These are phyloP conservation scores for Colletotrichum zoysiae DNA, from an alignment of 2,329 filamentous ascomycete genomes.

Conservation along the genomic window DNA sequence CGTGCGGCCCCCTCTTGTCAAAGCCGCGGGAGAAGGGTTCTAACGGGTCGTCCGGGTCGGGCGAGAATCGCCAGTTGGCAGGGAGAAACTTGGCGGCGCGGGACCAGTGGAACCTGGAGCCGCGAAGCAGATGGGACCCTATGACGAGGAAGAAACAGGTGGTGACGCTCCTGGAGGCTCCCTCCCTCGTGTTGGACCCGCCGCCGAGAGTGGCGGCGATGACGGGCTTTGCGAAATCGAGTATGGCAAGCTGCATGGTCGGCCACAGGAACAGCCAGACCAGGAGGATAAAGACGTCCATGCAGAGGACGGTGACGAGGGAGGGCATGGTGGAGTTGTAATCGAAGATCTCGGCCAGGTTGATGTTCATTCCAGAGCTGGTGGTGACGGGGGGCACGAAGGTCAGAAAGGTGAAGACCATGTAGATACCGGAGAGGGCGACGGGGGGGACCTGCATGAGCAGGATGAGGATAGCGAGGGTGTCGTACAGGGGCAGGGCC, in stretches of 20 bases:
- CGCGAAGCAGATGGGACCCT: conserved; percentile 64
- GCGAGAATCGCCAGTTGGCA: conserved; percentile 59
- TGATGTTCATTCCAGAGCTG: conserved; percentile 82
- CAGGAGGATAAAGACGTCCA: conserved; percentile 85
- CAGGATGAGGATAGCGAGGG: conserved; percentile 95
- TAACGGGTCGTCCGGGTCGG: conserved; percentile 61
- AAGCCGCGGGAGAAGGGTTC: conserved; percentile 61
- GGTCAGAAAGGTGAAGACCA: conserved; percentile 91
- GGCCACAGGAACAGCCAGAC: conserved; percentile 91
- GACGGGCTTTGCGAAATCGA: conserved; percentile 92
- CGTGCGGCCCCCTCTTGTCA: conserved; percentile 70
- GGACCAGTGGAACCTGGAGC: conserved; percentile 63
- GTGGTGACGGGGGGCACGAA: conserved; percentile 88
- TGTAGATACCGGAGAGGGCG: conserved; percentile 88
- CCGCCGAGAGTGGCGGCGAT: conserved; percentile 92
- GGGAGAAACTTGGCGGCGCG: conserved; percentile 61
- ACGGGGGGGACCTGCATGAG: conserved; percentile 92
- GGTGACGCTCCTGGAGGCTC: conserved; percentile 78
- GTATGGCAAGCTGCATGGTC: conserved; percentile 86
- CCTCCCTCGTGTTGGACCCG: conserved; percentile 76
- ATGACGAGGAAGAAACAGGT: conserved; percentile 78
- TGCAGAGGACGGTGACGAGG: conserved; percentile 83
- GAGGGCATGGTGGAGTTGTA: conserved; percentile 88
- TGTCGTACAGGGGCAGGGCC: conserved; percentile 92
- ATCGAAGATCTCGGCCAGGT: conserved; percentile 92